Percentiles rank a stretch among this genome's conserved stretches.
phyloP scores from a whole-genome alignment of 768 basidiomycete genomes.

The Lanmaoa rubissima region DNA sequence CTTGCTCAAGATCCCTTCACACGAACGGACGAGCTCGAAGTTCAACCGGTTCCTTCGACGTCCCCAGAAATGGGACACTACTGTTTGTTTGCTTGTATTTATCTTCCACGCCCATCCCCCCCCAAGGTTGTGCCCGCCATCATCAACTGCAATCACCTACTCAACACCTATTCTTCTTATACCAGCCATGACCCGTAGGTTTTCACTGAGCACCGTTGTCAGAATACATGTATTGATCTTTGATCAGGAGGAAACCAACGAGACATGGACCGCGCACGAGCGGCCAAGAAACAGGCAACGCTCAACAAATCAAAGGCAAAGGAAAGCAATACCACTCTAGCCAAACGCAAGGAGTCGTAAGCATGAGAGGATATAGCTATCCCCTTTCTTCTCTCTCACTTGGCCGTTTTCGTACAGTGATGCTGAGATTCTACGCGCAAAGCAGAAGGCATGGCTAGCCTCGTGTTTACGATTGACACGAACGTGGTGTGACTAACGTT shows the following conservation, averaged over 20 bases:
- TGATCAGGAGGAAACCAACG: slow-evolving; percentile 77
- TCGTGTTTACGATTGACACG: slow-evolving; percentile 2
- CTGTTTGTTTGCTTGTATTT: slow-evolving; percentile 29
- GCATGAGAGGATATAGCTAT: slow-evolving; percentile 32
- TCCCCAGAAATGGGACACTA: not conserved
- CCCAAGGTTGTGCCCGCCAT: not conserved
- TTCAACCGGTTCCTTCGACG: slow-evolving; percentile 2
- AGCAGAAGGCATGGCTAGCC: slow-evolving; percentile 63
- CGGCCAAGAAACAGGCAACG: slow-evolving; percentile 66
- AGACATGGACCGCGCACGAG: slow-evolving; percentile 68
- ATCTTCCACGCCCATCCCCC: not conserved
- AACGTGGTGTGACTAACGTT: slow-evolving; percentile 5
- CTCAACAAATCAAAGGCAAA: slow-evolving; percentile 58
- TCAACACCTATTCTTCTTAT: not conserved
- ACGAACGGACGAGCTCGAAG: not conserved
- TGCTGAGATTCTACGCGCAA: slow-evolving; percentile 70
- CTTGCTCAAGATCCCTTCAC: slow-evolving; percentile 19
- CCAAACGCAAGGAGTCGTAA: slow-evolving; percentile 75
- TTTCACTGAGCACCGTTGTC: not conserved
- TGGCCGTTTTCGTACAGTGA: slow-evolving; percentile 48
- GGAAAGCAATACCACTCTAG: slow-evolving; percentile 60
- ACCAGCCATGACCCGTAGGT: slow-evolving; percentile 55
- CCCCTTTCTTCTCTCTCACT: slow-evolving; percentile 23
- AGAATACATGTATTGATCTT: slow-evolving; percentile 9
- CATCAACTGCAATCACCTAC: slow-evolving; percentile 8